Conservation (phyloP, 169 alveolate species). For the Babesia microti region DNA sequence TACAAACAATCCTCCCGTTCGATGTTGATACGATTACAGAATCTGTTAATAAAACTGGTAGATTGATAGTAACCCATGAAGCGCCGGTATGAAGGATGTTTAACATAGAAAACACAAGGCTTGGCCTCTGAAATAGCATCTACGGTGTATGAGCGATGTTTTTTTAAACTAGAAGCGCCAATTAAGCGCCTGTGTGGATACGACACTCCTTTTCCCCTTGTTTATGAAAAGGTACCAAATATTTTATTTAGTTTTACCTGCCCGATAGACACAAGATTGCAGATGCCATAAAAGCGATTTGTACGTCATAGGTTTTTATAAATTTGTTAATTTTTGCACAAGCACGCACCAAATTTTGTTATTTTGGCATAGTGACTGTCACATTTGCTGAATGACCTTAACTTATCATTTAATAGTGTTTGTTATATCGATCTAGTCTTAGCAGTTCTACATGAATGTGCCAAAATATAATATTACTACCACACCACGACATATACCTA, state of each 20-base stretch:
- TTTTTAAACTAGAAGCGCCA: conserved; percentile 87
- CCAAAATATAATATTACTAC: no score
- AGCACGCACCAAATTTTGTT: no score
- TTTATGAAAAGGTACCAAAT: conserved; percentile 66
- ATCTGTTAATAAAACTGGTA: conserved; percentile 85
- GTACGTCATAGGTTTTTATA: conserved; percentile 4
- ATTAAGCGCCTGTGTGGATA: conserved; percentile 86
- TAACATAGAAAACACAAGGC: conserved; percentile 58
- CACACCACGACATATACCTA: no score
- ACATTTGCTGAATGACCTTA: no score
- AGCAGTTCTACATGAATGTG: no score
- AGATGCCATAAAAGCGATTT: conserved; percentile 74
- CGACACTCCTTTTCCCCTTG: conserved; percentile 94
- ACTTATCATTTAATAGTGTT: no score
- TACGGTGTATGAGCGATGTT: conserved; percentile 80
- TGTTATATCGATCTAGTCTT: no score
- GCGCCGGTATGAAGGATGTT: conserved; percentile 71
- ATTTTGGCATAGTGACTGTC: no score
- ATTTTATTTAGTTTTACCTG: conserved; percentile 61
- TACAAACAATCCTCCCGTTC: conserved; percentile 91
- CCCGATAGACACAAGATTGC: conserved; percentile 81
- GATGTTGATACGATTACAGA: conserved; percentile 84
- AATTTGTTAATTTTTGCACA: neutral
- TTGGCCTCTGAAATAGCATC: conserved; percentile 89
- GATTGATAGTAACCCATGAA: conserved; percentile 85